phyloP scores from a whole-genome alignment of 257 asterid species.

The Petunia axillaris region DNA sequence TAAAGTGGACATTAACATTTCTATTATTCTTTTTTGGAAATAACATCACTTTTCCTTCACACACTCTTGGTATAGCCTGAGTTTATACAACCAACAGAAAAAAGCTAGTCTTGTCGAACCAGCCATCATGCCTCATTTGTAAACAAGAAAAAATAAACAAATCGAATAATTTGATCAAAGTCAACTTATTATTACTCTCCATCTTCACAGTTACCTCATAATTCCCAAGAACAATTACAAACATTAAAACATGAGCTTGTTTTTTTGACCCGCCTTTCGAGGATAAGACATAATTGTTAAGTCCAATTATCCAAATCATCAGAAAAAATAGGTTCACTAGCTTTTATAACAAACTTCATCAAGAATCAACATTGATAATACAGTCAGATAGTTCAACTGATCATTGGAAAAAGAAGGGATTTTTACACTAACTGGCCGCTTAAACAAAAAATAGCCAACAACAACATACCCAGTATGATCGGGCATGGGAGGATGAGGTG shows the following conservation, averaged over 20 bases:
- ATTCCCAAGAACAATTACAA: not conserved
- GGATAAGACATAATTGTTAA: not conserved
- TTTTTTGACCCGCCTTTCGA: not conserved
- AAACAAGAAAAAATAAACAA: not conserved
- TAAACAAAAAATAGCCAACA: too few relatives aligned
- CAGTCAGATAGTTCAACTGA: not conserved
- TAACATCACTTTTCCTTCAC: not conserved
- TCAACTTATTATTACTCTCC: not conserved
- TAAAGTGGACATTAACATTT: not conserved
- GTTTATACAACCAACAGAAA: slow-evolving; percentile 5
- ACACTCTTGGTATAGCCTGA: not conserved
- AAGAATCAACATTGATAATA: not conserved
- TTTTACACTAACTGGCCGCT: too few relatives aligned
- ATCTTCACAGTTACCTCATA: not conserved
- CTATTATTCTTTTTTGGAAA: not conserved
- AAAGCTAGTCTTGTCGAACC: not conserved
- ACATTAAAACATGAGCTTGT: not conserved
- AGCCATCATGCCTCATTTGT: not conserved
- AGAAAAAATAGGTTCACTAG: not conserved
- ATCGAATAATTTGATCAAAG: not conserved
- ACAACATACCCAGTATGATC: too few relatives aligned
- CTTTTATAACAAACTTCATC: not conserved
- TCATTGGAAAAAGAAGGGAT: not conserved
- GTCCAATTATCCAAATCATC: not conserved
- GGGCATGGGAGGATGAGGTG: too few relatives aligned